Evolutionary conservation across 1,139 yeast species (phyloP).

Genomic region (Lodderomyces beijingensis): DNA sequence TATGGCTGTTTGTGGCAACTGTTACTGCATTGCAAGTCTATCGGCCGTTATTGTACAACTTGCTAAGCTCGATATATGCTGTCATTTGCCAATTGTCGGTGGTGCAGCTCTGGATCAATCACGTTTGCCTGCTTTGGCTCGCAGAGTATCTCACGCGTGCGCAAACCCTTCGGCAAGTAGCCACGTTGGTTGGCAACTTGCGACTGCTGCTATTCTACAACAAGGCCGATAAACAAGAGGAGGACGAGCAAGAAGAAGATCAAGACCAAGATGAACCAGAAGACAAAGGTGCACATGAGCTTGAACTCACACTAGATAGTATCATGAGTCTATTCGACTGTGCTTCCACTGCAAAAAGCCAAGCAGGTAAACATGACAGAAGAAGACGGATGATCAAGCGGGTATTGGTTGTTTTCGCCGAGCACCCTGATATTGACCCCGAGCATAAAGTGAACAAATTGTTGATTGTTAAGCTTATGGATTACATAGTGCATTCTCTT

Average conservation of each 20-base stretch:
- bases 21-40: too few species aligned
- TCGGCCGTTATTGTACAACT: conserved; percentile 1
- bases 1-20: too few species aligned
- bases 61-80: not conserved
- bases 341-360: too few species aligned
- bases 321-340: too few species aligned
- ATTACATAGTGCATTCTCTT: conserved; percentile 23
- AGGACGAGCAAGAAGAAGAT: too few species aligned
- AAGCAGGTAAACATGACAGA: too few species aligned
- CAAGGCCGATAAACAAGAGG: not conserved
- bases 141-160: not conserved
- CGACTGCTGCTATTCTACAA: conserved; percentile 5
- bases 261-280: too few species aligned
- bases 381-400: conserved; percentile 5
- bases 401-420: conserved; percentile 7
- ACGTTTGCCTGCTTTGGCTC: not conserved
- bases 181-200: conserved; percentile 1
- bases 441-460: conserved; percentile 23
- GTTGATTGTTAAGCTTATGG: conserved; percentile 27
- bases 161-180: not conserved
- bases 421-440: conserved; percentile 4
- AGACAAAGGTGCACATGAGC: too few species aligned
- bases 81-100: not conserved
- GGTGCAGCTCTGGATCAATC: conserved; percentile 1
- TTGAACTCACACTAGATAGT: too few species aligned